Base-by-base conservation (phyloP, 2,329 filamentous ascomycete genomes). In the Colletotrichum euphorbiae region DNA sequence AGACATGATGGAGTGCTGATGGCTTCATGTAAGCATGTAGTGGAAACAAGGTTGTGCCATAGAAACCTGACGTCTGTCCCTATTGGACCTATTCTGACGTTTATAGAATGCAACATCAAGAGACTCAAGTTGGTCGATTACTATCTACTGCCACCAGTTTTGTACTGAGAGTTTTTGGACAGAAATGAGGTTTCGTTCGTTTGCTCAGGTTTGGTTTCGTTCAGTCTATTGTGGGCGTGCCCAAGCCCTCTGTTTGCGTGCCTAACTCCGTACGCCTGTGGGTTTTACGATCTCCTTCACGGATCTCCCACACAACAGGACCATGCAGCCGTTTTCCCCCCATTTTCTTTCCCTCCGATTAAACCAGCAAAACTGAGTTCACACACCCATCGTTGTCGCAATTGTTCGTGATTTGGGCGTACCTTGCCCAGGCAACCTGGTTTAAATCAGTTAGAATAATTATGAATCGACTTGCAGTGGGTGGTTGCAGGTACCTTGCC, bases 361-460 rank as follows among this genome's bases (percentile, higher is more conserved):
- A 68, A n/a, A 59, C 46, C 12, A 68, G 46, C 65, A 67, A 31
- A 3, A 67, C 51, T 4, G 78, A 80, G 72, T 84, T 84, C 67
- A 83, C 77, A 69, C 82, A 83, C 19, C 81, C 81, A 59, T 83
- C 81, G 70, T 80, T 81, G 74, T 85, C 82, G 3, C 81, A 69
- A 78, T 73, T 13, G 24, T 60, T 60, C 21, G 85, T 85, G 48
- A 93, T 85, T 79, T 94, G 91, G 7, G 92, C 92, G 81, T 90
- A 96, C 72, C 93, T 86, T 73, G 93, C 94, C 94, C 94, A 98
- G 6, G 95, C 93, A 8, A 28, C 28, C 28, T 28, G 28, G 28
- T 28, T 28, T 28, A 28, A 28, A 4, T 28, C 28, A 28, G 28
- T 28, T 28, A 28, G 28, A 28, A 8, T 28, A 2, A 28, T 28